Conservation (phyloP, 192 early-diverging fungal species). For the Entomortierella parvispora region DNA sequence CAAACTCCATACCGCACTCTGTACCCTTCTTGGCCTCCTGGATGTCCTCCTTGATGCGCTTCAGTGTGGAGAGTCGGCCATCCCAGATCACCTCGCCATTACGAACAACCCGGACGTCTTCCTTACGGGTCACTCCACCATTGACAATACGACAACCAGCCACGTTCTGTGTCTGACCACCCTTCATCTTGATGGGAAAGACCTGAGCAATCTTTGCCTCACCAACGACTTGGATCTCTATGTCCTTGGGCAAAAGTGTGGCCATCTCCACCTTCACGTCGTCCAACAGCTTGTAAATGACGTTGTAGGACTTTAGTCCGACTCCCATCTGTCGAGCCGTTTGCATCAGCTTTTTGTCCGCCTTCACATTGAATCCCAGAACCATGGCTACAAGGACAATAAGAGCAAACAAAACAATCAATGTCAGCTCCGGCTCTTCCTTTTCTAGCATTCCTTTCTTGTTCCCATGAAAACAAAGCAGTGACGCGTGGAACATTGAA, state of each 20-base stretch:
- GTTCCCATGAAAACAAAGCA: background rate
- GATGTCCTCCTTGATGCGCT: slow-evolving; percentile 92
- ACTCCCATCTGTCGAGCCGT: slow-evolving; percentile 73
- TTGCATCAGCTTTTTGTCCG: slow-evolving; percentile 75
- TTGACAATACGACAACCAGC: slow-evolving; percentile 88
- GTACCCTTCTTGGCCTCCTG: slow-evolving; percentile 91
- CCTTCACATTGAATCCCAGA: slow-evolving; percentile 90
- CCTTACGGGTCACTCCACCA: slow-evolving; percentile 72
- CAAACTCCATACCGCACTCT: slow-evolving; percentile 95
- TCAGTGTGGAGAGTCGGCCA: slow-evolving; percentile 81
- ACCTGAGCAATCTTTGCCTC: slow-evolving; percentile 88
- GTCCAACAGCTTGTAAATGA: slow-evolving; percentile 96
- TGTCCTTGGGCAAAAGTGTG: slow-evolving; percentile 80
- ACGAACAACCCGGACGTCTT: slow-evolving; percentile 74
- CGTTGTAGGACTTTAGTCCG: slow-evolving; percentile 72
- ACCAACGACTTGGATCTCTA: slow-evolving; percentile 81
- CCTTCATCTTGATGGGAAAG: slow-evolving; percentile 87
- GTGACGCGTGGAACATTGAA: background rate
- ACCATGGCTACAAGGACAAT: slow-evolving; percentile 61
- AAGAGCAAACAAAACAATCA: background rate
- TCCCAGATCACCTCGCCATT: slow-evolving; percentile 75
- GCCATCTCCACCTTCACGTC: slow-evolving; percentile 82
- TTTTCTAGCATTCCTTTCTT: background rate
- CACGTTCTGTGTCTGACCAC: slow-evolving; percentile 72
- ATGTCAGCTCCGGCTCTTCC: background rate